Evolutionary conservation across 768 basidiomycete species (phyloP), one percentile per base, ranked within the genome.

Genomic region (Lactarius evosmus): DNA sequence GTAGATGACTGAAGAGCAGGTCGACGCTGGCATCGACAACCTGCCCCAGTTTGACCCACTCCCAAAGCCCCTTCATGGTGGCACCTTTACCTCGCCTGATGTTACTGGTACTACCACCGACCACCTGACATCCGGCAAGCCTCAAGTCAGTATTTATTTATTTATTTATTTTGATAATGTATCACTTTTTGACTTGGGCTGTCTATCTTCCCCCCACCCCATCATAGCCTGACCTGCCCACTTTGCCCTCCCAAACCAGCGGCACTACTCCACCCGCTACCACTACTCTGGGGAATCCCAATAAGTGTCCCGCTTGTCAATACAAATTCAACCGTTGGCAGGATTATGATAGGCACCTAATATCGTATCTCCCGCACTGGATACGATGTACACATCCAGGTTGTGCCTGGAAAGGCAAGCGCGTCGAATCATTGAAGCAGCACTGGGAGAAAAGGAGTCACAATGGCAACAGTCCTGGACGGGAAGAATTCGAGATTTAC

Each of bases 371-470:
- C 25, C 62, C 62, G 1, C 32, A 38, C 16, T 62, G 49, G 9
- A n/a, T 62, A 5, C 32, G 8, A 2, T 62, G 62, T 2, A 30
- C 56, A 9, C 7, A 22, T 12, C 22, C 1, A 7, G 1, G 6
- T 17, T 57, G 56, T 19, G 0, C 3, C 5, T 62, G 62, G 62
- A 51, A 56, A 30, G 62, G 62, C 0, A 14, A 32, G 8, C 56
- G 38, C 0, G 5, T n/a, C 11, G 54, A 58, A 17, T 14, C 50
- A 5, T 27, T 62, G 6, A 1, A 33, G 3, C 32, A 2, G 1
- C 62, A 62, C 56, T 17, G 38, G 38, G 4, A 12, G 11, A 6
- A 41, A 1, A 8, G 1, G 14, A n/a, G 11, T 38, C 38, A 38
- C 38, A 17, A 34, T 5, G n/a, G 27, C 22, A 5, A 12, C 25